A percentile compares a stretch with the other conserved stretches of the same genome.
These are phyloP conservation scores for Myxozyma udenii DNA, from an alignment of 805 yeast genomes.

Conservation along the genomic window DNA sequence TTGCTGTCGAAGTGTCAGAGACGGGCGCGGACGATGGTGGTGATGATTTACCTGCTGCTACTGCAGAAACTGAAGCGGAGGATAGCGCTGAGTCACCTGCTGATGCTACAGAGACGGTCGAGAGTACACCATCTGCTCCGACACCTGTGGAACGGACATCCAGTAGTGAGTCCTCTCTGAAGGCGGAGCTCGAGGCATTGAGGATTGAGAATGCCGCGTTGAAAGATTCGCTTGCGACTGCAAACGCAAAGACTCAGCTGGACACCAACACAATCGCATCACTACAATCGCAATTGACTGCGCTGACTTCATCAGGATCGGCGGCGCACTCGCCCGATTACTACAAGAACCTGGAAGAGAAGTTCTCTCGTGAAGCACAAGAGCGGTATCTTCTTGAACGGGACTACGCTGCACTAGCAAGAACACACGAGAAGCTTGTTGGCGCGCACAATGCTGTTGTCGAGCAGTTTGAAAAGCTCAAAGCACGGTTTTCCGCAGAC, in stretches of 20 bases:
- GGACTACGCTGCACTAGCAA: constrained; percentile 22
- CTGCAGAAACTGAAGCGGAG: background rate
- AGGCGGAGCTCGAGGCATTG: constrained; percentile 7
- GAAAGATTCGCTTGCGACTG: constrained; percentile 23
- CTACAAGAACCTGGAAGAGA: constrained; percentile 21
- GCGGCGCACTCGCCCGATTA: constrained; percentile 3
- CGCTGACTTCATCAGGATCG: background rate
- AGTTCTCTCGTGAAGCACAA: constrained; percentile 28
- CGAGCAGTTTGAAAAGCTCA: constrained; percentile 17
- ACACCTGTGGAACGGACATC: too few species aligned
- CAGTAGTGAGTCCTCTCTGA: background rate
- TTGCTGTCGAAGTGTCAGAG: background rate
- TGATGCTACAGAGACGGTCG: background rate
- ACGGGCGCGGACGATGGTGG: background rate
- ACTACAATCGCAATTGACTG: background rate
- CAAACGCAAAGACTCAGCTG: constrained; percentile 23
- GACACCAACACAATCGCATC: constrained; percentile 18
- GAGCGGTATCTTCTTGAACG: constrained; percentile 26
- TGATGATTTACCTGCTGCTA: background rate
- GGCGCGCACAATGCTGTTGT: constrained; percentile 11
- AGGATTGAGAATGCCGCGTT: constrained; percentile 19
- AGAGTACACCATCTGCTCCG: background rate
- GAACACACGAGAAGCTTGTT: constrained; percentile 24
- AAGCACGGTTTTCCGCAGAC: constrained; percentile 17
- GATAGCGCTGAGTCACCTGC: background rate